Evolutionary conservation across 805 yeast genomes (phyloP).

Genomic region (Metschnikowia lunata): DNA sequence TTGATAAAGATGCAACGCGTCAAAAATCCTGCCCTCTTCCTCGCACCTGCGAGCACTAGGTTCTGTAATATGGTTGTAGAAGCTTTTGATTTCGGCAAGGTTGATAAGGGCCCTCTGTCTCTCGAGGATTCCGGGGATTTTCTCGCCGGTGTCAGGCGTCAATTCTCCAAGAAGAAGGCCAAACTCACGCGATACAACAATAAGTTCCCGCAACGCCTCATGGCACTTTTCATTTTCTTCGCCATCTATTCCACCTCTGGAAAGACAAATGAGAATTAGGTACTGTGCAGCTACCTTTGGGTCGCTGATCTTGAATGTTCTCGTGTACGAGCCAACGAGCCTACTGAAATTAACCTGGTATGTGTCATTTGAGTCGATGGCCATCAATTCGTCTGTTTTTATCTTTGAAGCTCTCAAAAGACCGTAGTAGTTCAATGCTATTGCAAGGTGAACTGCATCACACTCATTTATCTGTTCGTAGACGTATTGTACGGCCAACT

Average conservation of each 20-base stretch:
- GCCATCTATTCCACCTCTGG: constrained; percentile 30
- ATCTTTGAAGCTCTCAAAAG: constrained; percentile 49
- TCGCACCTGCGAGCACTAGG: constrained; percentile 83
- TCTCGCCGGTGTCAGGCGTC: constrained; percentile 60
- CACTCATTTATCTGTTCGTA: constrained; percentile 61
- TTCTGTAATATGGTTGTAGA: constrained; percentile 68
- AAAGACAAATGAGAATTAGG: constrained; percentile 61
- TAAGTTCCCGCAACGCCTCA: constrained; percentile 77
- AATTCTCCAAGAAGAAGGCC: constrained; percentile 79
- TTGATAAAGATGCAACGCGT: constrained; percentile 81
- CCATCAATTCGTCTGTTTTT: constrained; percentile 33
- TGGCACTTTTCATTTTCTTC: constrained; percentile 58
- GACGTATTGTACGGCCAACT: constrained; percentile 66
- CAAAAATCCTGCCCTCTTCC: constrained; percentile 85
- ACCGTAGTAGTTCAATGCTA: constrained; percentile 72
- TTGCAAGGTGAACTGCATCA: constrained; percentile 86
- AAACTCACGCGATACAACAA: constrained; percentile 83
- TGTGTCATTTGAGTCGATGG: constrained; percentile 29
- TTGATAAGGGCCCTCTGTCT: constrained; percentile 63
- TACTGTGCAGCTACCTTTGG: constrained; percentile 93
- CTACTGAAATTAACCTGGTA: constrained; percentile 50
- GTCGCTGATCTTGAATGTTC: constrained; percentile 78
- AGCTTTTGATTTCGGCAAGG: constrained; percentile 55
- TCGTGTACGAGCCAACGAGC: constrained; percentile 72
- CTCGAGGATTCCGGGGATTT: constrained; percentile 82